phyloP scores from a whole-genome alignment of 495 filamentous ascomycete species.

The Neurospora sp. region DNA sequence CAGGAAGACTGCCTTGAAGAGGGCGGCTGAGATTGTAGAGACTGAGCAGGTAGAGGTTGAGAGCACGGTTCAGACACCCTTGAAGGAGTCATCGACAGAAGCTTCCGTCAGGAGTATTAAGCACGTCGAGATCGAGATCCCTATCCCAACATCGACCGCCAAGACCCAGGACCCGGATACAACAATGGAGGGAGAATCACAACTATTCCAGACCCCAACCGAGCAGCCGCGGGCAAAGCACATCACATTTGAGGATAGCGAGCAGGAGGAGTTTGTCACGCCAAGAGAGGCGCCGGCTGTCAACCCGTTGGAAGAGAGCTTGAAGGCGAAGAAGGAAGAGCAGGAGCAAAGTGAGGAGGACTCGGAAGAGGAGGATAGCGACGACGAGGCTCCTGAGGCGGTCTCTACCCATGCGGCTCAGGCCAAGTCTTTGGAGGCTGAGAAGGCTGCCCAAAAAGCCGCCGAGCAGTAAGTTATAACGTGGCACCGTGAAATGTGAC shows the following conservation, averaged over 20 bases:
- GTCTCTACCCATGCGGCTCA: slow-evolving; percentile 31
- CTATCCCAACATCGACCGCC: slow-evolving; percentile 12
- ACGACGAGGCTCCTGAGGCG: slow-evolving; percentile 37
- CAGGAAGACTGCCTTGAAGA: not conserved
- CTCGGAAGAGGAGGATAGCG: slow-evolving; percentile 24
- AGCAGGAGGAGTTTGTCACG: slow-evolving; percentile 24
- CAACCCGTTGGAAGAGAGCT: slow-evolving; percentile 11
- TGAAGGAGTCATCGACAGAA: not conserved
- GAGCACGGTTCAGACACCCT: not conserved
- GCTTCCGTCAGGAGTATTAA: not conserved
- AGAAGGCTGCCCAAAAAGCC: slow-evolving; percentile 28
- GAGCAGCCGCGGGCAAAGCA: slow-evolving; percentile 11
- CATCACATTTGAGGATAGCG: slow-evolving; percentile 23
- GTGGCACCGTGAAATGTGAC: not conserved
- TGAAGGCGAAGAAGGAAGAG: slow-evolving; percentile 3
- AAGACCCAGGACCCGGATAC: slow-evolving; percentile 3
- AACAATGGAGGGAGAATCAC: slow-evolving; percentile 7
- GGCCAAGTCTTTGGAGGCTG: slow-evolving; percentile 23
- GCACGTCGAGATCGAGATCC: slow-evolving; percentile 24
- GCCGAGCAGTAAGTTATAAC: slow-evolving; percentile 27
- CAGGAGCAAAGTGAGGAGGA: slow-evolving; percentile 8
- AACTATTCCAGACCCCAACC: slow-evolving; percentile 19
- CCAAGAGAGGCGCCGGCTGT: slow-evolving; percentile 20
- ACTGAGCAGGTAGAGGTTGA: not conserved
- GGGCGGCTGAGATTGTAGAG: not conserved